A percentile compares a stretch with the other conserved stretches of the same genome.
phyloP scores from a whole-genome alignment of 441 rosid species.

The Biscutella auriculata region DNA sequence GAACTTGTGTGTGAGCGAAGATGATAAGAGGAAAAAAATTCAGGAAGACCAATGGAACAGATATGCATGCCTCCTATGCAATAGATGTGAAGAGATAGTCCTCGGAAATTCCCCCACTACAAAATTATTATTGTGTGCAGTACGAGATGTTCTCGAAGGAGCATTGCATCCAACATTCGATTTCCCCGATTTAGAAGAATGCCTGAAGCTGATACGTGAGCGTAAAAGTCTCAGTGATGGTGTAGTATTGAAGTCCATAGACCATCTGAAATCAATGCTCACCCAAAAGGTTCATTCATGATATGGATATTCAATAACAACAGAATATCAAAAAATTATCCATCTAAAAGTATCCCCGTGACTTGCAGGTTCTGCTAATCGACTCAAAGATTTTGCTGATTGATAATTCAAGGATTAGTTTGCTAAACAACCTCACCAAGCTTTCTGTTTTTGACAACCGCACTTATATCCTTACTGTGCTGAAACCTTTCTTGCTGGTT shows the following conservation, averaged over 20 bases:
- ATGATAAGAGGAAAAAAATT: no score
- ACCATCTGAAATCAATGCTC: neutral
- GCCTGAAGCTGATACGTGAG: neutral
- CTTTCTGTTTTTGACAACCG: conserved; percentile 14
- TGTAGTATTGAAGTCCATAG: neutral
- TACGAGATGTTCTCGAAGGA: conserved; percentile 4
- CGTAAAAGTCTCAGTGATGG: neutral
- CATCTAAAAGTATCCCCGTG: neutral
- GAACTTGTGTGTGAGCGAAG: neutral
- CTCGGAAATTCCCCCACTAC: neutral
- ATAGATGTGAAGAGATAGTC: neutral
- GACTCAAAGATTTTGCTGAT: conserved; percentile 8
- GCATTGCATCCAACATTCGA: neutral
- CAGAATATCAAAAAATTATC: neutral
- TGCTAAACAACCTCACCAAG: neutral
- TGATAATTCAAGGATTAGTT: conserved; percentile 2
- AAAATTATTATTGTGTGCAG: neutral
- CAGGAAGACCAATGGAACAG: neutral
- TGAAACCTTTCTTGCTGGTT: conserved; percentile 14
- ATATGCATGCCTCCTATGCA: conserved; percentile 8
- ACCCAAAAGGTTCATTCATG: neutral
- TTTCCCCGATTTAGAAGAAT: neutral
- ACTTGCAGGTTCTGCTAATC: neutral
- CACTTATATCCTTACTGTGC: neutral
- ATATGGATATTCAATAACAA: neutral